Conservation (phyloP, 1,139 yeast genomes). For the Lodderomyces margitis region DNA sequence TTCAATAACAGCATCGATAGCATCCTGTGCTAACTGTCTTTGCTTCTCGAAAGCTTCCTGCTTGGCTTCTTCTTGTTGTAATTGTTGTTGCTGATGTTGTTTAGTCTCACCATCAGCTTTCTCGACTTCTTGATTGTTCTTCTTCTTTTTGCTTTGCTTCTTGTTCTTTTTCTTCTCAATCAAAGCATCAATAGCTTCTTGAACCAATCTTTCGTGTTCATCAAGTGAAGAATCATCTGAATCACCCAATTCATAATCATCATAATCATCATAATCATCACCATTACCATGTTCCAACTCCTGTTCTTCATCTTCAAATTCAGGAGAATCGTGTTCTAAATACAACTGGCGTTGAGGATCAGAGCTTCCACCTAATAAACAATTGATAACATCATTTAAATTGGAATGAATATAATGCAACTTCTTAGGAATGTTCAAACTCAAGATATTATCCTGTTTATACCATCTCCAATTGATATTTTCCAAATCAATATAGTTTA, state of each 20-base stretch:
- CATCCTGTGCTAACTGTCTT: constrained; percentile 3
- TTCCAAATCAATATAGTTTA: constrained; percentile 31
- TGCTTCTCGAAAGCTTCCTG: not conserved
- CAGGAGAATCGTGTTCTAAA: not conserved
- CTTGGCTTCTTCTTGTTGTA: not conserved
- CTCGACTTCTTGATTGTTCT: not conserved
- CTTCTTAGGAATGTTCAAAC: constrained; percentile 42
- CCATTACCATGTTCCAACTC: constrained; percentile 1
- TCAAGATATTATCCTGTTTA: constrained; percentile 32
- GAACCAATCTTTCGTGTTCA: constrained; percentile 7
- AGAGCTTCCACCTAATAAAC: constrained; percentile 8
- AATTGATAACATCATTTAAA: constrained; percentile 14
- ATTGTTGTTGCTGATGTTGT: too few relatives aligned
- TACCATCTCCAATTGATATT: constrained; percentile 39
- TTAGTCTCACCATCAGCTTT: not conserved
- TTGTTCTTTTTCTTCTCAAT: constrained; percentile 4
- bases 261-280: constrained; percentile 4
- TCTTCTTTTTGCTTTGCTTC: not conserved
- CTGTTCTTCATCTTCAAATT: constrained; percentile 1
- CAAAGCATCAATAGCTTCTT: constrained; percentile 8
- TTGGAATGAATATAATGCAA: constrained; percentile 15
- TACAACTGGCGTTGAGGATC: not conserved
- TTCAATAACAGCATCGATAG: constrained; percentile 5
- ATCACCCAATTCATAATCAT: constrained; percentile 1
- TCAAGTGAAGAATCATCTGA: constrained; percentile 4